phyloP scores from a whole-genome alignment of 768 basidiomycete species.

The Pulveroboletus sp. region DNA sequence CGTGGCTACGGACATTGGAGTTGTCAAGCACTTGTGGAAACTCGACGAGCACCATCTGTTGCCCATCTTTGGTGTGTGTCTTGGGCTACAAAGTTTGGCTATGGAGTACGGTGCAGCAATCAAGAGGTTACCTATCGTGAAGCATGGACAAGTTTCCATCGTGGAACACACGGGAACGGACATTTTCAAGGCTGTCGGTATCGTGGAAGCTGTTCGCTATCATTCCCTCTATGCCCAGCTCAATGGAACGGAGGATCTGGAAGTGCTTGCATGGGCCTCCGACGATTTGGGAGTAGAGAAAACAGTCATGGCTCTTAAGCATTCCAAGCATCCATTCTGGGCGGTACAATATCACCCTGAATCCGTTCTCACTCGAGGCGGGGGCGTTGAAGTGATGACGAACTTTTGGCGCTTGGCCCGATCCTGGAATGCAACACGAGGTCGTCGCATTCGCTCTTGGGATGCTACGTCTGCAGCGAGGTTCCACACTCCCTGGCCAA shows the following conservation, averaged over 20 bases:
- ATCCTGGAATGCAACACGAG: slow-evolving; percentile 44
- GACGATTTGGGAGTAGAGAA: slow-evolving; percentile 62
- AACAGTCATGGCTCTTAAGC: slow-evolving; percentile 42
- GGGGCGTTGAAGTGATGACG: slow-evolving; percentile 59
- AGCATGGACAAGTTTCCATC: slow-evolving; percentile 70
- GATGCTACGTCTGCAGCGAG: slow-evolving; percentile 28
- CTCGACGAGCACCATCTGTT: slow-evolving; percentile 46
- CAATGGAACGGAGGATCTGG: slow-evolving; percentile 42
- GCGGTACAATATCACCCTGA: slow-evolving; percentile 30
- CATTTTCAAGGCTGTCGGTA: slow-evolving; percentile 54
- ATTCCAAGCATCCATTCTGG: too few species aligned
- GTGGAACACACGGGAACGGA: slow-evolving; percentile 56
- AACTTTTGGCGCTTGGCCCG: slow-evolving; percentile 75
- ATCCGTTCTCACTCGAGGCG: slow-evolving; percentile 66
- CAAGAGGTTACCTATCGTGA: slow-evolving; percentile 60
- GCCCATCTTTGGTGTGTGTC: slow-evolving; percentile 80
- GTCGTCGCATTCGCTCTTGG: slow-evolving; percentile 42
- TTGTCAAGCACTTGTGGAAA: slow-evolving; percentile 69
- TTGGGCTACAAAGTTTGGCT: slow-evolving; percentile 75
- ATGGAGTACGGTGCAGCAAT: slow-evolving; percentile 59
- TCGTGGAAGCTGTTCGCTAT: slow-evolving; percentile 65
- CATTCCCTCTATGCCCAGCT: slow-evolving; percentile 72
- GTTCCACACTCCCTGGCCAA: slow-evolving; percentile 60
- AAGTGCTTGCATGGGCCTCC: slow-evolving; percentile 68
- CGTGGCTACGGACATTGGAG: slow-evolving; percentile 55